Conservation (phyloP, 768 basidiomycete species). For the Amanita jacksonii region DNA sequence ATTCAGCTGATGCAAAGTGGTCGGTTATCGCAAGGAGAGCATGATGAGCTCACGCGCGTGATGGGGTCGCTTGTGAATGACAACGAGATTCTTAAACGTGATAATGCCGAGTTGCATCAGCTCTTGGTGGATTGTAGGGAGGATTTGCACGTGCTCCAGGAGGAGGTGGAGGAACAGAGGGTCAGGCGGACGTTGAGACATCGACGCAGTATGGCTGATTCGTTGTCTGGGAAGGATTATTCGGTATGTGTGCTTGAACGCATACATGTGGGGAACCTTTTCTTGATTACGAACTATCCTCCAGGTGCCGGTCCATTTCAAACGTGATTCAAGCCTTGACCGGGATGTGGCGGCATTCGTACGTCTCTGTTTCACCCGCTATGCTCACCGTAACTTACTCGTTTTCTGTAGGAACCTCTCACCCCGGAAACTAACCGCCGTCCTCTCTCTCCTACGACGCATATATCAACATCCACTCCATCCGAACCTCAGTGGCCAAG, state of each 20-base stretch:
- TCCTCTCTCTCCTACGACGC: conserved; percentile 34
- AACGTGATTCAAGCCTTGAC: conserved; percentile 22
- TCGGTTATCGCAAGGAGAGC: conserved; percentile 23
- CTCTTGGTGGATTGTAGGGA: conserved; percentile 71
- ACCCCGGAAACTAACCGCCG: conserved; percentile 37
- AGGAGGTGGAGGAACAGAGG: conserved; percentile 68
- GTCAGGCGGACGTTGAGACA: conserved; percentile 23
- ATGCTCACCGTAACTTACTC: conserved; percentile 4
- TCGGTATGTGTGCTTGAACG: conserved; percentile 1
- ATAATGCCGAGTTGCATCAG: conserved; percentile 71
- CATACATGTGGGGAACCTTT: background rate
- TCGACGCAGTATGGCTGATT: conserved; percentile 18
- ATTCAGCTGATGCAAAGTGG: conserved; percentile 27
- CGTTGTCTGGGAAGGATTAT: conserved; percentile 2
- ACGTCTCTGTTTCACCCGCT: conserved; percentile 3
- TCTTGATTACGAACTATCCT: background rate
- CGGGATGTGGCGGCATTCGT: conserved; percentile 17
- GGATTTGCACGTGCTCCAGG: conserved; percentile 57
- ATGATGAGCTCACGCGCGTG: conserved; percentile 55
- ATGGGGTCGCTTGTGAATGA: conserved; percentile 81
- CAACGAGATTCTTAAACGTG: conserved; percentile 74
- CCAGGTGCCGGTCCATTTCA: conserved; percentile 13
- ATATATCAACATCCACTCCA: conserved; percentile 15
- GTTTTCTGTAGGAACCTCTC: conserved; percentile 28
- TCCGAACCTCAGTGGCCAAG: conserved; percentile 23